These are phyloP conservation scores for Fusarium oligoseptatum DNA, from an alignment of 2,329 filamentous ascomycete species.

Conservation along the genomic window DNA sequence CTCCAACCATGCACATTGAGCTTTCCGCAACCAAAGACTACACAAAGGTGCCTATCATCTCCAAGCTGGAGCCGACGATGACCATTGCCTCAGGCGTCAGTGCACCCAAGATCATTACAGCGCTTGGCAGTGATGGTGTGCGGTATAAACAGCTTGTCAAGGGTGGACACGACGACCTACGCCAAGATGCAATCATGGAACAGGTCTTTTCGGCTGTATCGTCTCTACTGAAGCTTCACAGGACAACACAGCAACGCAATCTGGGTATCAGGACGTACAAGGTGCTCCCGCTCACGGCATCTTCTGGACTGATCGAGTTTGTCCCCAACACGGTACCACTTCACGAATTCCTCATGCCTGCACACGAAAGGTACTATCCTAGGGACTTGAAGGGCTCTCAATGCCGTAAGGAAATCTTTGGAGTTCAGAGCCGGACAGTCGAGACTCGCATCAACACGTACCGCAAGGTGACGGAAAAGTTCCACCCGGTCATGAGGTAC, in stretches of 20 bases:
- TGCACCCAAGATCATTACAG: conserved; percentile 92
- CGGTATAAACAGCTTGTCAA: conserved; percentile 94
- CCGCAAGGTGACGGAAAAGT: conserved; percentile 81
- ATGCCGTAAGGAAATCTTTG: conserved; percentile 84
- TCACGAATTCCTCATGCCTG: conserved; percentile 91
- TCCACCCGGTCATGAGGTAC: conserved; percentile 93
- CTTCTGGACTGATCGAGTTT: conserved; percentile 95
- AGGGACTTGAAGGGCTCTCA: conserved; percentile 81
- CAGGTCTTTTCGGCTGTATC: conserved; percentile 98
- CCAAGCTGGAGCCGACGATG: conserved; percentile 80
- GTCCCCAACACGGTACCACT: conserved; percentile 93
- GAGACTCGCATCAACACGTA: conserved; percentile 82
- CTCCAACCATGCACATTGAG: conserved; percentile 88
- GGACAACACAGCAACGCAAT: conserved; percentile 87
- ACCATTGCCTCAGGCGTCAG: conserved; percentile 91
- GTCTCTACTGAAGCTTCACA: conserved; percentile 86
- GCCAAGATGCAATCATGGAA: conserved; percentile 99
- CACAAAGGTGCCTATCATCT: conserved; percentile 78
- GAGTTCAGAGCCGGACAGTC: conserved; percentile 76
- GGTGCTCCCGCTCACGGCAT: conserved; percentile 87
- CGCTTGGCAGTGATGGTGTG: conserved; percentile 80
- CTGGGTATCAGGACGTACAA: conserved; percentile 97
- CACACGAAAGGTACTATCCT: conserved; percentile 88
- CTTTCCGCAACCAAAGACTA: conserved; percentile 83
- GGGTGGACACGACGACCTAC: conserved; percentile 93